Evolutionary conservation across 1,284 basidiomycete genomes (phyloP), one percentile per base, ranked within the genome.

Genomic region (Cystobasidium sp.): DNA sequence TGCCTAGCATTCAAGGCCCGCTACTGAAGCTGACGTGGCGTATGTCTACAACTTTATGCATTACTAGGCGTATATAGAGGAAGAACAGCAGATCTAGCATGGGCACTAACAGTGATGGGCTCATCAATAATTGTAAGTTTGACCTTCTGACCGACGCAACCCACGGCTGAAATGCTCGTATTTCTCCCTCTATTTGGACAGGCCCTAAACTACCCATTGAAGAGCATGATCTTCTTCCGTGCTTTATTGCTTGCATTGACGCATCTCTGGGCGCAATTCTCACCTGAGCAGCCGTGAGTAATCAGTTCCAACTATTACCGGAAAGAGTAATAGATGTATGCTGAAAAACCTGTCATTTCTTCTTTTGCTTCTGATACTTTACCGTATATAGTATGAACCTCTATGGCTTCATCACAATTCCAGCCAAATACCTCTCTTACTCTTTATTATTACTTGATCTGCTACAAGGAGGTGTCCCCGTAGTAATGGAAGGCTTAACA

Each of bases 381-480:
- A 16, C 14, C 37, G 39, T 18, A 14, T 9, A 12, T 64, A 78
- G 76, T 79, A 88, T 89, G 12, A 91, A 89, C 16, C 80, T 93
- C 74, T 88, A 91, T 84, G 91, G 91, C 6, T 85, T 93, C 59
- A 75, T 93, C 78, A 87, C 86, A 12, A 80, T 93, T 75, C 91
- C 90, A 0, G 82, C 91, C 75, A 83, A 84, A 74, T 94, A 90
- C 81, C 87, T 91, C 76, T 91, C 93, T 0, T 92, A 89, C 80
- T 85, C 88, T 52, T 86, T 94, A 78, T 86, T 94, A 20, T 44
- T 49, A 37, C 46, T 75, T 14, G 74, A 75, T 43, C 46, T 70
- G 1, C 47, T 75, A 14, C 68, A 73, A 58, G 74, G 68, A 5
- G 62, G 75, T 22, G 52, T 64, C 22, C 20, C 65, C n/a, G 73